Conservation (phyloP, 2,329 filamentous ascomycete species). For the Pestalotiopsis sp. region DNA sequence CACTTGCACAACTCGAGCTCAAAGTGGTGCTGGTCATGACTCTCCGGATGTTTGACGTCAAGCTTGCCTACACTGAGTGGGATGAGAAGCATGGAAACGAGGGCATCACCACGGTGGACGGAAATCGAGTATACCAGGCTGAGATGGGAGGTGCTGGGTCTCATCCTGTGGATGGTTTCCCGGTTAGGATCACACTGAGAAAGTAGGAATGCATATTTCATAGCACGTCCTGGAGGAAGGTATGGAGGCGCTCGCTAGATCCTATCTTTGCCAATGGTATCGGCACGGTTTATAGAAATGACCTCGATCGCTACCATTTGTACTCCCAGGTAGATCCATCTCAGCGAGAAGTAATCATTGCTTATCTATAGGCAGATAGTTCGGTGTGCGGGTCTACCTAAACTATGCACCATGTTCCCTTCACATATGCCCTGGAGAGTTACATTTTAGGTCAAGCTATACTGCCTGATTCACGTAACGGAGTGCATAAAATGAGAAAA, state of each 20-base stretch:
- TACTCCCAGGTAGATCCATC: not conserved
- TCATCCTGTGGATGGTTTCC: conserved; percentile 17
- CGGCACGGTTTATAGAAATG: no score
- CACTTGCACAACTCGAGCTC: conserved; percentile 29
- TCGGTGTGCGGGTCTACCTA: no score
- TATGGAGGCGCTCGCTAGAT: not conserved
- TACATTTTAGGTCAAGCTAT: no score
- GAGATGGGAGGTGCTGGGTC: conserved; percentile 22
- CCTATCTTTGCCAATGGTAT: not conserved
- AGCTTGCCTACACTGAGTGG: conserved; percentile 32
- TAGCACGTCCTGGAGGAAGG: not conserved
- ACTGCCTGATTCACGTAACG: no score
- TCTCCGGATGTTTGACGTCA: conserved; percentile 22
- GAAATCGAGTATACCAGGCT: conserved; percentile 23
- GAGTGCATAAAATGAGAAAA: no score
- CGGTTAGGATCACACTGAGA: not conserved
- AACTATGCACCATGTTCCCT: no score
- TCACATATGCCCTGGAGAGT: no score
- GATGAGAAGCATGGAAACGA: conserved; percentile 16
- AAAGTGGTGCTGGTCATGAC: conserved; percentile 24
- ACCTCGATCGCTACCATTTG: no score
- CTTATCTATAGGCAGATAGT: no score
- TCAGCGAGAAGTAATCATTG: no score
- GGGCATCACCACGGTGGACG: conserved; percentile 20
- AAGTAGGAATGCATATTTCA: not conserved